Percentiles rank a stretch among this genome's conserved stretches.
Conservation (phyloP, 2,329 filamentous ascomycete genomes). For the Orbilia blumenaviensis region DNA sequence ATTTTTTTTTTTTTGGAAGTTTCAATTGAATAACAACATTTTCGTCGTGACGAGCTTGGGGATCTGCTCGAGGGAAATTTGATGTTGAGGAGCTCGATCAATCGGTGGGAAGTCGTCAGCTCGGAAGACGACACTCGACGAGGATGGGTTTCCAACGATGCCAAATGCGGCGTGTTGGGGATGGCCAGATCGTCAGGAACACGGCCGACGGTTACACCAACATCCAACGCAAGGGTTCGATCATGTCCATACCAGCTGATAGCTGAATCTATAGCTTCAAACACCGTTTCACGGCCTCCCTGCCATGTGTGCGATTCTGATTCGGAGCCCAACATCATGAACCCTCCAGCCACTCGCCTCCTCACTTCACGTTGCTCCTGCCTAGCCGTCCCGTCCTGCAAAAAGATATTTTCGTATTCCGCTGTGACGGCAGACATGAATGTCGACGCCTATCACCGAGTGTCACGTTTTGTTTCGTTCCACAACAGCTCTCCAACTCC, state of each 20-base stretch:
- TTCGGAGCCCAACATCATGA: conserved; percentile 4
- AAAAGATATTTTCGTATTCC: not conserved
- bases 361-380: conserved; percentile 1
- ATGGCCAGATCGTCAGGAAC: conserved; percentile 11
- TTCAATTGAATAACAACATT: not conserved
- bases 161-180: conserved; percentile 14
- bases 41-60: conserved; percentile 16
- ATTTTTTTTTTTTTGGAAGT: not conserved
- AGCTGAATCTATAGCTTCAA: not conserved
- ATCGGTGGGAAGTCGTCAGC: no score
- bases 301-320: conserved; percentile 17
- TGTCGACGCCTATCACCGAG: not conserved
- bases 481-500: conserved; percentile 14
- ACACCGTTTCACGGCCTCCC: conserved; percentile 10
- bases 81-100: not conserved
- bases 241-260: not conserved
- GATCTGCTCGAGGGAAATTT: no score
- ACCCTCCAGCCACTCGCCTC: conserved; percentile 7
- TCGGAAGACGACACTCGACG: no score
- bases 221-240: conserved; percentile 2
- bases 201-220: conserved; percentile 16
- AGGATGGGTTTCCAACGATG: not conserved
- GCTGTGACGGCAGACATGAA: not conserved
- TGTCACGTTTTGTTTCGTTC: conserved; percentile 40
- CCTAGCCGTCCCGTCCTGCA: not conserved